Evolutionary conservation across 306 rosid genomes (phyloP), one percentile per base, ranked within the genome.

Genomic region (Prunus mongolica): DNA sequence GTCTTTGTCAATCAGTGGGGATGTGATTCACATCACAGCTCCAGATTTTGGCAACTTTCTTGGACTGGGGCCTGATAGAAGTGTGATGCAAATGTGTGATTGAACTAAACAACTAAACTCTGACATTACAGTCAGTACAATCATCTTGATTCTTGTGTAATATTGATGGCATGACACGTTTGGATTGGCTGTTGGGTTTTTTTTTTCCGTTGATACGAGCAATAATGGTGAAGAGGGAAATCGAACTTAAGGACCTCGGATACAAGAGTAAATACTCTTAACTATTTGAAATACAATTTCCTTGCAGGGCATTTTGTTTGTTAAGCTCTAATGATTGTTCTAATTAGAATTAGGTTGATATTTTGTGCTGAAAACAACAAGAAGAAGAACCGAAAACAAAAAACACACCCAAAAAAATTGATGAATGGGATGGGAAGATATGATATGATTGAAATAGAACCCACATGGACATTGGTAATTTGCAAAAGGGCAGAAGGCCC

Each of bases 401-500:
- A 10, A 22, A 7, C 9, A 20, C 2, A 38, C 8, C 3, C 1
- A 54, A 19, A 4, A 18, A 1, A 15, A 28, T 34, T 30, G 24
- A 11, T 11, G 65, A 50, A n/a, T 69, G 51, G 45, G 56, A n/a
- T 69, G 38, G 54, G 56, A 34, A 50, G 76, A 71, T 63, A 18
- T 61, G 27, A 24, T 38, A 52, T 65, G 69, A 64, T 18, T 7
- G 47, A 22, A 13, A 8, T 64, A 54, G 70, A 74, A 77, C 71
- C 72, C 82, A 58, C 76, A 14, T 62, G 69, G 61, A 10, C 52
- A 61, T 14, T 27, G 72, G 25, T 14, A 47, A 60, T 16, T 20
- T 11, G 44, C 27, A 62, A 62, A n/a, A 14, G 69, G 24, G 25
- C 69, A 34, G 9, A 64, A 55, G 71, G 79, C 57, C 84, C 86